Conservation (phyloP, 1,139 yeast genomes). For the Meyerozyma elateridarum region DNA sequence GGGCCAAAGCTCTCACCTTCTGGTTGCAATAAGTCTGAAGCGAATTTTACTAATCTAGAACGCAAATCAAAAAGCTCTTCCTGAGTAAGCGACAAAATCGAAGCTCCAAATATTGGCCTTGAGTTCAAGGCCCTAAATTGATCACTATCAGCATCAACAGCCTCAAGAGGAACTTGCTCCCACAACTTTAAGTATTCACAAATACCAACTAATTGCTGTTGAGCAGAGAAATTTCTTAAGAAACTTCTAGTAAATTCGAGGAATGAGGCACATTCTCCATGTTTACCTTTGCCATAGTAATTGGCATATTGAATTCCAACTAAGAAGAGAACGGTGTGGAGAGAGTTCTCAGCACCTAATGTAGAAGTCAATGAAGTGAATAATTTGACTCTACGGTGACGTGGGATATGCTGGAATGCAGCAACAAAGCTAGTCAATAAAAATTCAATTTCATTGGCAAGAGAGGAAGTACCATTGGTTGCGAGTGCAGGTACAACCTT, state of each 20-base stretch:
- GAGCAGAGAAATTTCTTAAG: conserved; percentile 59
- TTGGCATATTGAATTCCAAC: conserved; percentile 73
- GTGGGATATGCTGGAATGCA: conserved; percentile 92
- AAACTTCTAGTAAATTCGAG: conserved; percentile 71
- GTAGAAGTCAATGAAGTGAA: conserved; percentile 77
- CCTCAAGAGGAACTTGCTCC: conserved; percentile 41
- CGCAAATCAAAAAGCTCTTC: conserved; percentile 49
- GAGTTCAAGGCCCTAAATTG: conserved; percentile 36
- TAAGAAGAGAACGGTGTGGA: conserved; percentile 70
- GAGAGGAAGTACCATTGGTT: conserved; percentile 47
- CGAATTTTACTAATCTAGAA: conserved; percentile 50
- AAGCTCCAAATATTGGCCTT: conserved; percentile 62
- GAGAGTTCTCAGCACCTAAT: conserved; percentile 61
- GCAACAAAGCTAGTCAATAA: conserved; percentile 83
- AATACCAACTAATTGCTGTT: conserved; percentile 65
- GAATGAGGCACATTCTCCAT: conserved; percentile 60
- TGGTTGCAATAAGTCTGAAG: conserved; percentile 39
- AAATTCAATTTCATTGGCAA: conserved; percentile 70
- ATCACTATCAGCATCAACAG: conserved; percentile 35
- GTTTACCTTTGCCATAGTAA: conserved; percentile 49
- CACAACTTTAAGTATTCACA: conserved; percentile 52
- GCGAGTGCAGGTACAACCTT: conserved; percentile 91
- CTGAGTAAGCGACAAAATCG: conserved; percentile 47
- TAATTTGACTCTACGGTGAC: conserved; percentile 87
- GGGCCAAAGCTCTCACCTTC: conserved; percentile 36